Conservation (phyloP, 2,329 filamentous ascomycete species). For the Triangularia setosa region DNA sequence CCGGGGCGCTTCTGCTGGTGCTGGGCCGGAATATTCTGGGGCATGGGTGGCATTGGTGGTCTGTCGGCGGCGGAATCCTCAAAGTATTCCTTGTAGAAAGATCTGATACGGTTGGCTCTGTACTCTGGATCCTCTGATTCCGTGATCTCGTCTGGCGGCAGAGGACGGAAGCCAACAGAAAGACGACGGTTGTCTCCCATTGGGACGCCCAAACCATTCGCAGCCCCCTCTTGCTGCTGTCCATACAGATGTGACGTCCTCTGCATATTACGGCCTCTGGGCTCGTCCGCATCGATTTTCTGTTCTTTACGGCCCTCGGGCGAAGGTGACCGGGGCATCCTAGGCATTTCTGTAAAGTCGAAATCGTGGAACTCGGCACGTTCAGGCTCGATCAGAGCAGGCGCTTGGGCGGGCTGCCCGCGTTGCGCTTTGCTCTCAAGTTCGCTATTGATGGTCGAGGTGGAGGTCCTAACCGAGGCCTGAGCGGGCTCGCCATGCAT, state of each 20-base stretch:
- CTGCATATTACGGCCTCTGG: slow-evolving; percentile 37
- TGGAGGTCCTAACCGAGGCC: slow-evolving; percentile 18
- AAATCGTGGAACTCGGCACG: slow-evolving; percentile 27
- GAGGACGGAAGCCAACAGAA: slow-evolving; percentile 73
- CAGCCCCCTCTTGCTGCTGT: slow-evolving; percentile 29
- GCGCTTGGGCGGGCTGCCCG: slow-evolving; percentile 8
- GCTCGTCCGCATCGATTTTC: slow-evolving; percentile 28
- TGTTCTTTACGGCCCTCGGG: slow-evolving; percentile 15
- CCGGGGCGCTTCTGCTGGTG: slow-evolving; percentile 12
- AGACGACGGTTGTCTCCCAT: slow-evolving; percentile 53
- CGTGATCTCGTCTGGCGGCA: slow-evolving; percentile 78
- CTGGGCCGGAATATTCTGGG: slow-evolving; percentile 17
- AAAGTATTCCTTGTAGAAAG: slow-evolving; percentile 99
- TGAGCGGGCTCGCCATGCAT: slow-evolving; percentile 15
- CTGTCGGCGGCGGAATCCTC: slow-evolving; percentile 61
- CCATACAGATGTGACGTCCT: slow-evolving; percentile 29
- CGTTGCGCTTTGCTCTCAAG: slow-evolving; percentile 6
- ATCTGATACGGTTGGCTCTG: slow-evolving; percentile 91
- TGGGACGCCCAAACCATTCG: slow-evolving; percentile 49
- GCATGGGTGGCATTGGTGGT: slow-evolving; percentile 38
- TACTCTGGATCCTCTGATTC: slow-evolving; percentile 87
- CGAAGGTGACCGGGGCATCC: slow-evolving; percentile 14
- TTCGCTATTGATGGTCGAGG: slow-evolving; percentile 15
- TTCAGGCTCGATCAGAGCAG: slow-evolving; percentile 30
- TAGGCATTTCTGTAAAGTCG: slow-evolving; percentile 25